phyloP scores from a whole-genome alignment of 2,329 filamentous ascomycete genomes.

The Calonectria fujianensis region DNA sequence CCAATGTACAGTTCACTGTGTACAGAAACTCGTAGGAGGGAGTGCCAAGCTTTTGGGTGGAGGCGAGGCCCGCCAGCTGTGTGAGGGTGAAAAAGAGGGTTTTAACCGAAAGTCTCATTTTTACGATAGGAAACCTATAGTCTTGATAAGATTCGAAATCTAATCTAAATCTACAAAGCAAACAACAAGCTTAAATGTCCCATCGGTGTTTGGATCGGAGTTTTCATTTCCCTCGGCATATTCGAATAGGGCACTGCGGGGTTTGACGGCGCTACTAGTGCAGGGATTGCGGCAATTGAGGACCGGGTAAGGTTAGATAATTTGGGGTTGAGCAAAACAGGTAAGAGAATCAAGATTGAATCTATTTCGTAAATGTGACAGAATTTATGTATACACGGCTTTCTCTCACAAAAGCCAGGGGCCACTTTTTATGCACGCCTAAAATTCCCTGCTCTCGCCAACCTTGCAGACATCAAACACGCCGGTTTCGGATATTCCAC shows the following conservation, averaged over 20 bases:
- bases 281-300: constrained; percentile 28
- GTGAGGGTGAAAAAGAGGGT: background rate
- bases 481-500: background rate
- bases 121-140: background rate
- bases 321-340: background rate
- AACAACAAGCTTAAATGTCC: too few species aligned
- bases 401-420: too few species aligned
- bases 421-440: background rate
- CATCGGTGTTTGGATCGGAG: background rate
- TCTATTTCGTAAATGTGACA: background rate
- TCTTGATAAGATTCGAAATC: background rate
- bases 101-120: constrained; percentile 13
- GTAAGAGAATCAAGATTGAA: background rate
- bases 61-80: constrained; percentile 1
- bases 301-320: background rate
- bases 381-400: background rate
- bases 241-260: constrained; percentile 11
- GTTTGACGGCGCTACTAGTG: background rate
- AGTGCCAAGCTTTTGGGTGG: constrained; percentile 44
- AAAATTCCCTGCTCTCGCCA: constrained; percentile 17
- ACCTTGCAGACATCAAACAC: constrained; percentile 9
- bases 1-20: constrained; percentile 49
- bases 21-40: constrained; percentile 50
- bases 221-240: background rate
- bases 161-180: background rate